A percentile compares a stretch with the other conserved stretches of the same genome.
These are phyloP conservation scores for Gnomoniopsis sp. DNA, from an alignment of 2,329 filamentous ascomycete species.

Conservation along the genomic window DNA sequence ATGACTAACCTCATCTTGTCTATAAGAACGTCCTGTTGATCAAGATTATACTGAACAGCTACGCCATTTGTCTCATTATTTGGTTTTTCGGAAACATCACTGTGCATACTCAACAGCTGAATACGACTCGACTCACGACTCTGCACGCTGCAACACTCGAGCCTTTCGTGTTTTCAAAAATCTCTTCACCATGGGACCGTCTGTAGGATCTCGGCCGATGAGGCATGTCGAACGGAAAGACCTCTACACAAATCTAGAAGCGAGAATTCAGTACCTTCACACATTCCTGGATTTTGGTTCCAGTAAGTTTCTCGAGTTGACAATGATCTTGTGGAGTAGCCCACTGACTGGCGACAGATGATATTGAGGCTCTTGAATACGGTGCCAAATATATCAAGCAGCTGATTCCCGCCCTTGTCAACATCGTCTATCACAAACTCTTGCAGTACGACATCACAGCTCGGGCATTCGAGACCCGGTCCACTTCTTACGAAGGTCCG, in stretches of 20 bases:
- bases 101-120: neutral
- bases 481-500: conserved; percentile 63
- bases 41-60: neutral
- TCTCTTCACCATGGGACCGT: conserved; percentile 6
- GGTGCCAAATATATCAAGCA: conserved; percentile 76
- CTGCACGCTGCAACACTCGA: neutral
- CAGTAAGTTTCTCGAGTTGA: conserved; percentile 43
- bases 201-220: conserved; percentile 24
- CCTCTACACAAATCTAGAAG: conserved; percentile 68
- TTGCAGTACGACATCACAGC: conserved; percentile 80
- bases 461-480: conserved; percentile 64
- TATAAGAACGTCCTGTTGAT: neutral
- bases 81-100: no score
- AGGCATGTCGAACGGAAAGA: conserved; percentile 68
- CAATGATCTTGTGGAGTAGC: no score
- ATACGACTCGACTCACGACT: neutral
- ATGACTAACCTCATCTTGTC: neutral
- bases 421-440: conserved; percentile 74
- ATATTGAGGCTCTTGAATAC: conserved; percentile 66
- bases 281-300: conserved; percentile 73
- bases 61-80: neutral
- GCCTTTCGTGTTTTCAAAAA: neutral
- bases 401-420: conserved; percentile 79
- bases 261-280: conserved; percentile 68
- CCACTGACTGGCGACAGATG: conserved; percentile 43